phyloP scores from a whole-genome alignment of 805 yeast genomes.

The Sporopachydermia lactativora region DNA sequence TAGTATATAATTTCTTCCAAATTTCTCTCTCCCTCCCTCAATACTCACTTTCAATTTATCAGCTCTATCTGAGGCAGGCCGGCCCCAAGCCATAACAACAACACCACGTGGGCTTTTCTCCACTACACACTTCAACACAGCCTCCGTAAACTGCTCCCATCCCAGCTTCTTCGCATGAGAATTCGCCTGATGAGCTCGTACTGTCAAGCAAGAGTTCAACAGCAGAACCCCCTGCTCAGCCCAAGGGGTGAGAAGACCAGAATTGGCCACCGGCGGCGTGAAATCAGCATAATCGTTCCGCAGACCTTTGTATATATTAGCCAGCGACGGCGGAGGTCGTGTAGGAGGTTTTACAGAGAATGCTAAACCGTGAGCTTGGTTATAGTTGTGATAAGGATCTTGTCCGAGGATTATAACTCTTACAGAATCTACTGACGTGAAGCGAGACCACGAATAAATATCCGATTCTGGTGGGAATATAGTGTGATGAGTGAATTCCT shows the following conservation, averaged over 20 bases:
- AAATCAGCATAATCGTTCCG: slow-evolving; percentile 57
- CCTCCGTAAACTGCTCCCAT: slow-evolving; percentile 84
- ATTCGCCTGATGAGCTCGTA: slow-evolving; percentile 84
- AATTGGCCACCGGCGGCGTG: slow-evolving; percentile 37
- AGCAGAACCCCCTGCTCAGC: slow-evolving; percentile 76
- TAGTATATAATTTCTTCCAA: slow-evolving; percentile 7
- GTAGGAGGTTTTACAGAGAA: slow-evolving; percentile 82
- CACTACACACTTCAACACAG: slow-evolving; percentile 42
- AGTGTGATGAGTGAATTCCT: slow-evolving; percentile 30
- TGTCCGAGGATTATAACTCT: slow-evolving; percentile 83
- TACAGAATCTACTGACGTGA: slow-evolving; percentile 62
- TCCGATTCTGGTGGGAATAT: slow-evolving; percentile 70
- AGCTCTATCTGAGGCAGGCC: slow-evolving; percentile 54
- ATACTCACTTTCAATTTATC: slow-evolving; percentile 16
- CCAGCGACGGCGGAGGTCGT: slow-evolving; percentile 75
- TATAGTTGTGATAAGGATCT: slow-evolving; percentile 87
- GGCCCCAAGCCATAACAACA: slow-evolving; percentile 72
- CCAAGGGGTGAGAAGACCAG: slow-evolving; percentile 72
- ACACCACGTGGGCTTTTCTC: slow-evolving; percentile 41
- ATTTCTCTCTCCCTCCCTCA: background rate
- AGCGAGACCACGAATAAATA: slow-evolving; percentile 83
- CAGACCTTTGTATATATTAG: slow-evolving; percentile 75
- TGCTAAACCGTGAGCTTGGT: slow-evolving; percentile 95
- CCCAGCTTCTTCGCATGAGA: slow-evolving; percentile 78
- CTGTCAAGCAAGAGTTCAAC: slow-evolving; percentile 81